Evolutionary conservation across 2,329 filamentous ascomycete genomes (phyloP).

Genomic region (Pseudocercospora pini-densiflorae): DNA sequence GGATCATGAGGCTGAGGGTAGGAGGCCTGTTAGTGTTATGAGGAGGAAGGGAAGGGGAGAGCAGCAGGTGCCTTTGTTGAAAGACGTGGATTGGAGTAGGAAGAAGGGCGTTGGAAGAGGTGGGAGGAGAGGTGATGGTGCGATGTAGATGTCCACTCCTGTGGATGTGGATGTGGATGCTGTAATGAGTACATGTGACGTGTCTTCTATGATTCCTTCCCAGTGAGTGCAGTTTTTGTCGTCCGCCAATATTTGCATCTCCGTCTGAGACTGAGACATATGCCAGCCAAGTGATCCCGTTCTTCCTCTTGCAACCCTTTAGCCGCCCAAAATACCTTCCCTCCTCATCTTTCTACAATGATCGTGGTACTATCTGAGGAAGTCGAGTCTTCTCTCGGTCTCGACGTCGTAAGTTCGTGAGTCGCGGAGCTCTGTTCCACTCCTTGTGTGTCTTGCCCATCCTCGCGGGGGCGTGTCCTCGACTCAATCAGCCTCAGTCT

Average conservation of each 20-base stretch:
- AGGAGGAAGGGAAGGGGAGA: conserved; percentile 9
- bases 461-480: too few species aligned
- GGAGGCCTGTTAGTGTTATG: neutral
- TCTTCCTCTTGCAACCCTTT: neutral
- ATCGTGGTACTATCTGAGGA: neutral
- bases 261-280: neutral
- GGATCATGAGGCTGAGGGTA: neutral
- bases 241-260: neutral
- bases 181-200: neutral
- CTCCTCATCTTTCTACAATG: neutral
- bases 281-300: neutral
- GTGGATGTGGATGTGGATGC: neutral
- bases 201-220: neutral
- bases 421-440: too few species aligned
- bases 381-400: neutral
- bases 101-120: neutral
- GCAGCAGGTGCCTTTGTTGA: conserved; percentile 16
- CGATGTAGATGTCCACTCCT: neutral
- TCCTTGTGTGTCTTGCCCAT: neutral
- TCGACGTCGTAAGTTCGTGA: too few species aligned
- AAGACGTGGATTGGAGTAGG: conserved; percentile 19
- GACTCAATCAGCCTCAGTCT: too few species aligned
- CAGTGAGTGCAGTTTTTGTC: neutral
- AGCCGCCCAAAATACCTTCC: neutral
- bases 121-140: neutral